Conservation (phyloP, 192 early-diverging fungal species). For the Podila verticillata region DNA sequence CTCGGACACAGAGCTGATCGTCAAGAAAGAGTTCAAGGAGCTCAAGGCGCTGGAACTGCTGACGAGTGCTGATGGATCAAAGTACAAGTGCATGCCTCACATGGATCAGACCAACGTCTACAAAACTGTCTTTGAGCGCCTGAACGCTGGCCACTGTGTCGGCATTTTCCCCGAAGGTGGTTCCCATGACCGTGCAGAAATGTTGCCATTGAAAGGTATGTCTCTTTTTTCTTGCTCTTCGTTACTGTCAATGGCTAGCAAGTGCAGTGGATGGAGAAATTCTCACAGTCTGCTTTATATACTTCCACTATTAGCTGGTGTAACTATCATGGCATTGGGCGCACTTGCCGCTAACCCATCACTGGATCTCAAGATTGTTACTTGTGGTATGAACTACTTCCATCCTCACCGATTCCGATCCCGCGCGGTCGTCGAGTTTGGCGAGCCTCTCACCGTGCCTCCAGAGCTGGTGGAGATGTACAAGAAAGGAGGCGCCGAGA, state of each 20-base stretch:
- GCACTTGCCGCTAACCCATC: constrained; percentile 85
- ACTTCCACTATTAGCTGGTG: constrained; percentile 60
- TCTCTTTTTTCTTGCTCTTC: not conserved
- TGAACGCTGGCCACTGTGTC: constrained; percentile 77
- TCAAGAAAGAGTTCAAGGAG: constrained; percentile 81
- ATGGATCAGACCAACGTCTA: constrained; percentile 91
- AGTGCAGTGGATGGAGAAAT: too few relatives aligned
- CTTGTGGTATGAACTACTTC: constrained; percentile 92
- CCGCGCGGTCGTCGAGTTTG: constrained; percentile 95
- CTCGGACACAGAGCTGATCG: constrained; percentile 79
- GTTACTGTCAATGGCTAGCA: not conserved
- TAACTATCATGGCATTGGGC: constrained; percentile 84
- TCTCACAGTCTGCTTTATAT: too few relatives aligned
- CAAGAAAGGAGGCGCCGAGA: constrained; percentile 79
- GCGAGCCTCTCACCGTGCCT: constrained; percentile 83
- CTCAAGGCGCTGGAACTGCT: constrained; percentile 67
- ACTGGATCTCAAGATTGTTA: constrained; percentile 91
- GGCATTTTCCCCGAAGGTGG: constrained; percentile 99
- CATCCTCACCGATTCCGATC: constrained; percentile 94
- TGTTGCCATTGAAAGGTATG: constrained; percentile 91
- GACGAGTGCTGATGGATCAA: constrained; percentile 61
- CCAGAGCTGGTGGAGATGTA: constrained; percentile 81
- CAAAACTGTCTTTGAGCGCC: constrained; percentile 74
- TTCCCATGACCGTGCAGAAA: constrained; percentile 93
- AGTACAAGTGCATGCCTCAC: constrained; percentile 77